Base-by-base conservation (phyloP, 2,329 filamentous ascomycete species). In the Nemania serpens region DNA sequence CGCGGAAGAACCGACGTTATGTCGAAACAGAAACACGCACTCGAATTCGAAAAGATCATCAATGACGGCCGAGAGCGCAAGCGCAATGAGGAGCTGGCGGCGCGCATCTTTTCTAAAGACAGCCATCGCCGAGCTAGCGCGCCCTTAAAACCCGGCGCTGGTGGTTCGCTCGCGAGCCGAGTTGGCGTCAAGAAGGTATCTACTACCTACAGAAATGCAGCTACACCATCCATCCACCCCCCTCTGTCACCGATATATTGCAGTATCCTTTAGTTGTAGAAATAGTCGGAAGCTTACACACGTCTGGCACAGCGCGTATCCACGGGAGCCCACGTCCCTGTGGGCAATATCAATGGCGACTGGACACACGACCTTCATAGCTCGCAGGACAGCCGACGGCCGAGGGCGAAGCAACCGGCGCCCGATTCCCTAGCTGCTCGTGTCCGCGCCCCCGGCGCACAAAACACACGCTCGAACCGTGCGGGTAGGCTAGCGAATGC, bases 101-200 rank as follows among this genome's bases (percentile, higher is more conserved):
- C 89, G 69, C 82, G 84, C 71, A 91, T 93, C 71, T 88, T 93
- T 68, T 84, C 84, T 67, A 79, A 77, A 65, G 84, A 84, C 71
- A 76, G 75, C 55, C 77, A 82, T 59, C 85, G 88, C 67, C 76
- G 81, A 36, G 76, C 83, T 54, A 88, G 84, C 70, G 82, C 87
- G 41, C 82, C 84, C 6, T 72, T 78, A 59, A 84, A 79, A 70
- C 73, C 76, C 62, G 72, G 74, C 58, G 70, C 74, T 52, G 79
- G 82, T 53, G 79, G 86, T 69, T 85, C 85, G 2, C 83, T 93
- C 52, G 86, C 90, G 57, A 90, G 88, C 75, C 84, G 90, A 74
- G 87, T 90, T 60, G 90, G 90, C 41, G 81, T 93, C 51, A 86
- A 84, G 70, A 93, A 93, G 85, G 87, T 87, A n/a, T n/a, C n/a